phyloP scores from a whole-genome alignment of 2,329 filamentous ascomycete species.

The Aspergillus novofumigatus region DNA sequence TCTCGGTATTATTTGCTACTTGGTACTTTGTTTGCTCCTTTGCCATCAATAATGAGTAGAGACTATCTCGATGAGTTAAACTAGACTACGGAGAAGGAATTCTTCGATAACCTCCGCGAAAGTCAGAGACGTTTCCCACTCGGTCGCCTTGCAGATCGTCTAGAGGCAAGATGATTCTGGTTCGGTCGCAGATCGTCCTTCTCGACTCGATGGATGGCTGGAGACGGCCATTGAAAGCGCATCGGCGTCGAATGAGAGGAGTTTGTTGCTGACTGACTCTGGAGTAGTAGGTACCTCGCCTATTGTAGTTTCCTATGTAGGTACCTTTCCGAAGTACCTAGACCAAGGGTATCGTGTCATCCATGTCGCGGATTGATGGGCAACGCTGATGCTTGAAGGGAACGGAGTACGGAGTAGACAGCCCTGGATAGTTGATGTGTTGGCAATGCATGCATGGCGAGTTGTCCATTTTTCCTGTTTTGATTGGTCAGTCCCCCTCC shows the following conservation, averaged over 20 bases:
- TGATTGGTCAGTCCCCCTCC: constrained; percentile 28
- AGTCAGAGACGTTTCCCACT: neutral
- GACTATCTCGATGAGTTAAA: too few relatives aligned
- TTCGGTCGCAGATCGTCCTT: neutral
- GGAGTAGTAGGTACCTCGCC: neutral
- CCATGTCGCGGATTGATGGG: neutral
- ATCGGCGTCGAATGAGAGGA: neutral
- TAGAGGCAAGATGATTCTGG: neutral
- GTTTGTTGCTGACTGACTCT: neutral
- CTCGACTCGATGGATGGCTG: neutral
- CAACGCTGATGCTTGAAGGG: constrained; percentile 4
- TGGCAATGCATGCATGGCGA: constrained; percentile 34
- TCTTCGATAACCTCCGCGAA: neutral
- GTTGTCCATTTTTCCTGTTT: constrained; percentile 10
- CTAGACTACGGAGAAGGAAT: neutral
- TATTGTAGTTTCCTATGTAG: neutral
- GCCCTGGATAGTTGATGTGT: constrained; percentile 11
- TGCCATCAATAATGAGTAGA: too few relatives aligned
- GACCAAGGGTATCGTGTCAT: neutral
- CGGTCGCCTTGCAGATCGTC: neutral
- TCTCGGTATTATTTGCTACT: too few relatives aligned
- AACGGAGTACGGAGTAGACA: too few relatives aligned
- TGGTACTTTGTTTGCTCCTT: neutral
- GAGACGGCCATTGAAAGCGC: neutral
- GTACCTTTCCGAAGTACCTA: neutral